Evolutionary conservation across 345 rosid genomes (phyloP).

Genomic region (Sonneratia caseolaris): DNA sequence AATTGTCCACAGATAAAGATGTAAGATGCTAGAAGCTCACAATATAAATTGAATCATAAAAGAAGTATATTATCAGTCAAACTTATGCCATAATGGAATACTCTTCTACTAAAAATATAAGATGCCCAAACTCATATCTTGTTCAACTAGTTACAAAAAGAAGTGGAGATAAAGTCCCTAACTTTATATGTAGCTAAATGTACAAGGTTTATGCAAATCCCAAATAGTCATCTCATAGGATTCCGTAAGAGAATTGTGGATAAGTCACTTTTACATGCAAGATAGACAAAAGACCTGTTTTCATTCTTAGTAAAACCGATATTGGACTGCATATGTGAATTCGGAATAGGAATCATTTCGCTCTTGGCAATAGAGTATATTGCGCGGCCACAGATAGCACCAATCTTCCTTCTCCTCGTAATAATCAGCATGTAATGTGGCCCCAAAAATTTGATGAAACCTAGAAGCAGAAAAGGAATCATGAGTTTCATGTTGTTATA

Average conservation of each 20-base stretch:
- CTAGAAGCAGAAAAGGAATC: conserved; percentile 28
- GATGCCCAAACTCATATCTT: not conserved
- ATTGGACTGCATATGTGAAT: conserved; percentile 58
- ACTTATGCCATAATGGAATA: not conserved
- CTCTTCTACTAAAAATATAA: not conserved
- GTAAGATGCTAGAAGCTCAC: not conserved
- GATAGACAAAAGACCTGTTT: conserved; percentile 95
- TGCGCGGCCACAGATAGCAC: conserved; percentile 69
- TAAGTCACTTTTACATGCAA: conserved; percentile 77
- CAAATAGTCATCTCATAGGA: conserved; percentile 19
- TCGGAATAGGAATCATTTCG: conserved; percentile 63
- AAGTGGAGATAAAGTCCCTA: not conserved
- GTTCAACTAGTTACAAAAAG: conserved; percentile 4
- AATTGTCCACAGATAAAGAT: not conserved
- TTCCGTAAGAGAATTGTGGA: conserved; percentile 42
- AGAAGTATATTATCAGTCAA: not conserved
- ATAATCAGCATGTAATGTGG: conserved; percentile 91
- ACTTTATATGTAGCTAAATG: conserved; percentile 30
- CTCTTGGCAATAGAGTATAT: conserved; percentile 70
- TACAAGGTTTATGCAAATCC: conserved; percentile 22
- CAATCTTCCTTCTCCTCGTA: conserved; percentile 85
- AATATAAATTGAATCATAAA: not conserved
- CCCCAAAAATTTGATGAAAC: conserved; percentile 90
- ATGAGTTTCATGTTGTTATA: conserved; percentile 11
- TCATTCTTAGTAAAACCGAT: conserved; percentile 86